Evolutionary conservation across 768 basidiomycete genomes (phyloP).

Genomic region (Serendipita vermifera): DNA sequence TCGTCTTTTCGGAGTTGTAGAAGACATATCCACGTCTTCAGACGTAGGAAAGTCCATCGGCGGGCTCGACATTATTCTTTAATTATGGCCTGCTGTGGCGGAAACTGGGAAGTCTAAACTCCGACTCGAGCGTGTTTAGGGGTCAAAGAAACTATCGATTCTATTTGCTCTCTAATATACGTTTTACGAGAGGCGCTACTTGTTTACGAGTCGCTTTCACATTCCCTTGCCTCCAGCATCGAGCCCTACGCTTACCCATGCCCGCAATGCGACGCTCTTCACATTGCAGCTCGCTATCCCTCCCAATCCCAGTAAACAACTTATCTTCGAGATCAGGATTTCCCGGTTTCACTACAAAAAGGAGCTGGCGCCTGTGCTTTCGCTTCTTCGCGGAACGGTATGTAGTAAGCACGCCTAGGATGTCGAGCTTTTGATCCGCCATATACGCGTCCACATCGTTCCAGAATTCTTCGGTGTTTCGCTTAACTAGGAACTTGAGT

Average conservation of each 20-base stretch:
- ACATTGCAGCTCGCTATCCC: constrained; percentile 15
- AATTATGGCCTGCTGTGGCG: neutral
- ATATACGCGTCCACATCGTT: constrained; percentile 43
- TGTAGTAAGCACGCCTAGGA: constrained; percentile 71
- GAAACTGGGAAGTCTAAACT: neutral
- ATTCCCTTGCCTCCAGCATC: constrained; percentile 56
- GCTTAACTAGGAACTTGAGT: constrained; percentile 29
- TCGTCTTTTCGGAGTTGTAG: neutral
- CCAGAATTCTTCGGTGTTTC: constrained; percentile 28
- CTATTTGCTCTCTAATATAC: constrained; percentile 34
- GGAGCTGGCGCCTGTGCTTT: constrained; percentile 21
- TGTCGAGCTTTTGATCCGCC: constrained; percentile 44
- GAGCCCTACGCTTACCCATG: constrained; percentile 24
- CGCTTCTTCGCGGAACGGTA: constrained; percentile 37
- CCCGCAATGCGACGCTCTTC: constrained; percentile 18
- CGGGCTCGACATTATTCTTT: constrained; percentile 25
- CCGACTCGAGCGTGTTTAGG: neutral
- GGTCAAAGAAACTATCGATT: neutral
- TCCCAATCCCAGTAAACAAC: constrained; percentile 15
- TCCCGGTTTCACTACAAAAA: constrained; percentile 14
- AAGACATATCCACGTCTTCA: constrained; percentile 41
- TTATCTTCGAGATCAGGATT: constrained; percentile 12
- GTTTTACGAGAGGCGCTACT: constrained; percentile 52
- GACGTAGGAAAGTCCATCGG: constrained; percentile 52
- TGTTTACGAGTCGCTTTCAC: constrained; percentile 48